Evolutionary conservation across 2,329 filamentous ascomycete species (phyloP).

Genomic region (Penicillium sp.): DNA sequence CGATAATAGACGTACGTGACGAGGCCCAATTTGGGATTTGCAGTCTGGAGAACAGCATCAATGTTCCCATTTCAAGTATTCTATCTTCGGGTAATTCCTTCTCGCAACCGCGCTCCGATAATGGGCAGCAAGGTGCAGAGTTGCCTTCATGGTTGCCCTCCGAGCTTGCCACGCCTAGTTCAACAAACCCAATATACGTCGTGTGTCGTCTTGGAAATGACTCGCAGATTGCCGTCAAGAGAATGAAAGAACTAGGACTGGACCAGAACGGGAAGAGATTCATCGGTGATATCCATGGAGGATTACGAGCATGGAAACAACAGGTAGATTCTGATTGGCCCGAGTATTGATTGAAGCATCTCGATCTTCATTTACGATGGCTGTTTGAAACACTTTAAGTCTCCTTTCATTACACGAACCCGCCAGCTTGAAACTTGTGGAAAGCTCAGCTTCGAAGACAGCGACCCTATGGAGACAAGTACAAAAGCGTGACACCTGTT

Average conservation of each 20-base stretch:
- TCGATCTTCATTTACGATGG: neutral
- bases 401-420: neutral
- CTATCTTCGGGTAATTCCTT: slow-evolving; percentile 24
- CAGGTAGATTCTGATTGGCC: slow-evolving; percentile 43
- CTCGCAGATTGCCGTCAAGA: slow-evolving; percentile 45
- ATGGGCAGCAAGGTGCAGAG: neutral
- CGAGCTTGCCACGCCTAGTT: slow-evolving; percentile 21
- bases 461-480: too few species aligned
- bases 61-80: slow-evolving; percentile 46
- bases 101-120: neutral
- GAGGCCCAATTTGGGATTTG: slow-evolving; percentile 80
- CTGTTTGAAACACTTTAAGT: neutral
- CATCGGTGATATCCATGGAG: slow-evolving; percentile 44
- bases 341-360: slow-evolving; percentile 32
- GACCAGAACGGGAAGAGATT: slow-evolving; percentile 33
- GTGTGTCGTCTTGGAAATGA: slow-evolving; percentile 51
- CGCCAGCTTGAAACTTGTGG: neutral
- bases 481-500: neutral
- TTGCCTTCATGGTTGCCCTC: slow-evolving; percentile 30
- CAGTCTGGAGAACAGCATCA: slow-evolving; percentile 70
- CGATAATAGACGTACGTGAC: slow-evolving; percentile 80
- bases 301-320: slow-evolving; percentile 42
- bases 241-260: slow-evolving; percentile 39
- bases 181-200: slow-evolving; percentile 40
- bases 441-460: neutral